phyloP scores from a whole-genome alignment of 257 asterid genomes.

The Lycium barbarum region DNA sequence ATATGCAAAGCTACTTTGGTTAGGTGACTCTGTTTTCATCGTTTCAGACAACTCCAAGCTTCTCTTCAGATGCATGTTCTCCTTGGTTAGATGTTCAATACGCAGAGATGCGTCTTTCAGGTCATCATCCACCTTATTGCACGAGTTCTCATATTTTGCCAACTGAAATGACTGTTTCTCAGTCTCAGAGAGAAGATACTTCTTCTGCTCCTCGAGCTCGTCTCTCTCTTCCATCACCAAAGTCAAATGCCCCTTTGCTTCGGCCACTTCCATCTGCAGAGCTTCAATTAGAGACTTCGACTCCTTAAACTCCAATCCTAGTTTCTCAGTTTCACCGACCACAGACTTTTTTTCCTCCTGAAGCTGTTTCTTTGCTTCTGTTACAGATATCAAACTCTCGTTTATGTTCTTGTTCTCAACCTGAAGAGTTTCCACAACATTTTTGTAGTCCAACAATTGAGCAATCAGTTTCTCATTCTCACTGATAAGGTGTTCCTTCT shows the following conservation, averaged over 20 bases:
- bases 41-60: constrained; percentile 57
- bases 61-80: constrained; percentile 58
- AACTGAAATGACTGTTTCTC: constrained; percentile 62
- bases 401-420: constrained; percentile 56
- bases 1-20: constrained; percentile 36
- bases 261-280: constrained; percentile 65
- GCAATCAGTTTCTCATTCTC: constrained; percentile 63
- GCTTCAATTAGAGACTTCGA: constrained; percentile 51
- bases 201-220: constrained; percentile 64
- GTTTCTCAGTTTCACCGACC: constrained; percentile 51
- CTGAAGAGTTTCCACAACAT: constrained; percentile 57
- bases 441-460: constrained; percentile 54
- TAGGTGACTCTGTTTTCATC: constrained; percentile 47
- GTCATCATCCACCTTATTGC: constrained; percentile 54
- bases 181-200: constrained; percentile 45
- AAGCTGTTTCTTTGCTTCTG: constrained; percentile 61
- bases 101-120: constrained; percentile 58
- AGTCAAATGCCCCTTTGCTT: constrained; percentile 43
- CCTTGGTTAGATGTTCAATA: constrained; percentile 58
- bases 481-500: constrained; percentile 51
- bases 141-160: constrained; percentile 45
- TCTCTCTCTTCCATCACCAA: constrained; percentile 57
- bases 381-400: constrained; percentile 44
- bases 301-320: constrained; percentile 57
- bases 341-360: constrained; percentile 55